Percentiles rank a stretch among this genome's conserved stretches.
Conservation (phyloP, 768 basidiomycete genomes). For the Suillus clintonianus region DNA sequence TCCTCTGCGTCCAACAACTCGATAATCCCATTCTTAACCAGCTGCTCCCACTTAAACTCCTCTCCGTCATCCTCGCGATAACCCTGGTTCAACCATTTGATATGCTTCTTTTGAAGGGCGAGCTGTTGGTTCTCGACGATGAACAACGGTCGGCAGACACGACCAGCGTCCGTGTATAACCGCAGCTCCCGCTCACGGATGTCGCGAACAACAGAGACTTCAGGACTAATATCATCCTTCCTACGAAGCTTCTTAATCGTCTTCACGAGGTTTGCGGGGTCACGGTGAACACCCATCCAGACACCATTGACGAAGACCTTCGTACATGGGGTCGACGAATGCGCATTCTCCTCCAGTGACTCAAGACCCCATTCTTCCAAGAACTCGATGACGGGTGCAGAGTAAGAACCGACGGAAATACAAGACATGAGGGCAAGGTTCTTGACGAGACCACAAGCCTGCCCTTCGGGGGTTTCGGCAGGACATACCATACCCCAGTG, state of each 20-base stretch:
- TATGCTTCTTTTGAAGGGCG: constrained; percentile 79
- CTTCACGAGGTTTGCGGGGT: constrained; percentile 88
- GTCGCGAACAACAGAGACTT: constrained; percentile 97
- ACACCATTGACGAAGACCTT: constrained; percentile 99
- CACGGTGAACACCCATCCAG: constrained; percentile 98
- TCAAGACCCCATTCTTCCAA: constrained; percentile 98
- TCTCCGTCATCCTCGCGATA: constrained; percentile 57
- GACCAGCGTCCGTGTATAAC: constrained; percentile 94
- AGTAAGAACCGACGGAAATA: constrained; percentile 95
- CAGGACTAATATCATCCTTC: constrained; percentile 93
- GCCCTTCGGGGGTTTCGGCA: constrained; percentile 98
- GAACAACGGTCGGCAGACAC: constrained; percentile 95
- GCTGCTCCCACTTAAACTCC: constrained; percentile 79
- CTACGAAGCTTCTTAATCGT: constrained; percentile 91
- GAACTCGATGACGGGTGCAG: constrained; percentile 96
- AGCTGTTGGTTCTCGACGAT: constrained; percentile 93
- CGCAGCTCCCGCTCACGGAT: constrained; percentile 94
- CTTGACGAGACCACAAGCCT: constrained; percentile 98
- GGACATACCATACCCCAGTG: constrained; percentile 99
- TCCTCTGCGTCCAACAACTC: constrained; percentile 98
- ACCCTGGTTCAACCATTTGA: constrained; percentile 67
- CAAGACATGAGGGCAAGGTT: constrained; percentile 97
- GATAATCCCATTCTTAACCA: constrained; percentile 86
- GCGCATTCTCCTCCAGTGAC: constrained; percentile 90
- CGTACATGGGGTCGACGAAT: constrained; percentile 79